Base-by-base conservation (phyloP, 139 green algal species). In the Pedinophyceae sp. region DNA sequence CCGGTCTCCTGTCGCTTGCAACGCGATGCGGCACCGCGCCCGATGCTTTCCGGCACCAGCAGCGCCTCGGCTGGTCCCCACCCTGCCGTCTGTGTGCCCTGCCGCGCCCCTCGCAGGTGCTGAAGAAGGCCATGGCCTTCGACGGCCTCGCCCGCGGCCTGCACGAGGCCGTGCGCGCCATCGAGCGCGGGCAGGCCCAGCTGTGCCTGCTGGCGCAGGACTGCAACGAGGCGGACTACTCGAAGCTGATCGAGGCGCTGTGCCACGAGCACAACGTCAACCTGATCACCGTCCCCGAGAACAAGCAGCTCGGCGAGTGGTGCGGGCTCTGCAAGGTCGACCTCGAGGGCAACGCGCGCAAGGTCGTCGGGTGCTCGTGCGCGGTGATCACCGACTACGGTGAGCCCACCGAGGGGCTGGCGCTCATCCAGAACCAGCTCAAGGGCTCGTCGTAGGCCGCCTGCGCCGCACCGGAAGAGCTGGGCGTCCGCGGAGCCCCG, bases 171-270 rank as follows among this genome's bases (percentile, higher is more conserved):
- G 66, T 57, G 66, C 24, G 68, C 59, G 64, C 82, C 24, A 80
- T 94, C 23, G 80, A 93, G 69, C 71, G 79, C 41, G 70, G 80
- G 54, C 64, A 84, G 62, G 87, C 76, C 15, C 86, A 94, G 78
- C 78, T 99, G 54, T 94, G 81, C 72, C 80, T 99, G 54, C 75
- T 99, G 30, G 89, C 91, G 25, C 78, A 97, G 66, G 86, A 99
- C 82, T 97, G 89, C 83, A 87, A 97, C 80, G 82, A 98, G 75
- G 79, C 88, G 53, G 89, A 97, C 75, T 98, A 97, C 82, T 94
- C 88, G 71, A 99, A 99, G 85, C 86, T 99, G 43, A 90, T 98
- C 23, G 81, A 97, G 81, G 92, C 84, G 0, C 83, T 99, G 51
- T 99, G 91, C 76, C 71, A 81, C 34, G 92, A 99, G 85, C 79